Evolutionary conservation across 495 filamentous ascomycete species (phyloP).

Genomic region (Lepidopterella palustris): DNA sequence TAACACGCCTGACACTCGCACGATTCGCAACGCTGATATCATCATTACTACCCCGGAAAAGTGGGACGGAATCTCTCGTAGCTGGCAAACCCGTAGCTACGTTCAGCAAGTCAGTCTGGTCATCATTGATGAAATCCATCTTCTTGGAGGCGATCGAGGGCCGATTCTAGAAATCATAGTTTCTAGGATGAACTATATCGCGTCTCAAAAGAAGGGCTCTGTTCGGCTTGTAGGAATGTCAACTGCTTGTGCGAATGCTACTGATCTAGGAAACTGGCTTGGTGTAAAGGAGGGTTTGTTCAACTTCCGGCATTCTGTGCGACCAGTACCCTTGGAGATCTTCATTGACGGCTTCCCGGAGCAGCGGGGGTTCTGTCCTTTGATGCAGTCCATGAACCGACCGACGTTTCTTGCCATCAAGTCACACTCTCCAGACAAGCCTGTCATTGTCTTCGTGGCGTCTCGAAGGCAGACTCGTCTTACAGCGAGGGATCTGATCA

Average conservation of each 20-base stretch:
- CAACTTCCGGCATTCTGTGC: conserved; percentile 97
- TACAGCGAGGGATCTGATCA: conserved; percentile 92
- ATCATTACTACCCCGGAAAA: conserved; percentile 99
- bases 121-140: conserved; percentile 97
- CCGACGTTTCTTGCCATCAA: conserved; percentile 96
- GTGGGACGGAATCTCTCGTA: conserved; percentile 98
- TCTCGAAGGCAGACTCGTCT: conserved; percentile 91
- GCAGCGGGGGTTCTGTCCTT: conserved; percentile 86
- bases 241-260: conserved; percentile 93
- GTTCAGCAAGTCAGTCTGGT: conserved; percentile 92
- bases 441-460: conserved; percentile 96
- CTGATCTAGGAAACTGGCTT: conserved; percentile 90
- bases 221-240: conserved; percentile 96
- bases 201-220: conserved; percentile 78
- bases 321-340: conserved; percentile 89
- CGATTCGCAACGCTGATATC: conserved; percentile 91
- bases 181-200: conserved; percentile 98
- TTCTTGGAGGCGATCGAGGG: conserved; percentile 90
- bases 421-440: conserved; percentile 88
- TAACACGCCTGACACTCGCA: conserved; percentile 93
- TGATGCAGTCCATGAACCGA: conserved; percentile 99
- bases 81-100: conserved; percentile 95
- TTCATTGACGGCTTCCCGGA: conserved; percentile 98
- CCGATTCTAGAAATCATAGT: conserved; percentile 99
- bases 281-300: conserved; percentile 95